Conservation (phyloP, 768 basidiomycete species). For the Saitozyma podzolica region DNA sequence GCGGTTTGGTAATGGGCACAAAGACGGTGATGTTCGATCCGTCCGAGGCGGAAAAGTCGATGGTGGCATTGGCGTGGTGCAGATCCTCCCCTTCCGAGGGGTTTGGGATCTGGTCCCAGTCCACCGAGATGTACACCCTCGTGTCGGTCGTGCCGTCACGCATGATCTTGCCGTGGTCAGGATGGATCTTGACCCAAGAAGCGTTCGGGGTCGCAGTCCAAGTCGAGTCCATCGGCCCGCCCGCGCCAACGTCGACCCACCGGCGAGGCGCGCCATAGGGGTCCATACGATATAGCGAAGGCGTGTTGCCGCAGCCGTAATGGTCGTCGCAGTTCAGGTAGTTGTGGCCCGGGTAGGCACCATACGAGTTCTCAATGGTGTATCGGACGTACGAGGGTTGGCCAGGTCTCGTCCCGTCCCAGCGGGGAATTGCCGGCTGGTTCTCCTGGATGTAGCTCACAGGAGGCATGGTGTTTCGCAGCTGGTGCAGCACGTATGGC, state of each 20-base stretch:
- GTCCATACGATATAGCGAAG: conserved; percentile 59
- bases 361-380: conserved; percentile 62
- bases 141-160: conserved; percentile 55
- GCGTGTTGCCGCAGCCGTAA: conserved; percentile 34
- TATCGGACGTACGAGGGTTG: conserved; percentile 63
- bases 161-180: conserved; percentile 59
- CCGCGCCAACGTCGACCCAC: conserved; percentile 66
- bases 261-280: conserved; percentile 61
- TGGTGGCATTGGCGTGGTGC: conserved; percentile 10
- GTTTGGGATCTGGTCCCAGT: conserved; percentile 59
- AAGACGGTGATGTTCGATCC: conserved; percentile 34
- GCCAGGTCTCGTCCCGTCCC: conserved; percentile 57
- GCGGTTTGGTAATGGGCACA: conserved; percentile 25
- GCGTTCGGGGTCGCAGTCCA: conserved; percentile 60
- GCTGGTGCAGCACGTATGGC: conserved; percentile 66
- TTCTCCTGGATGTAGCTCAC: conserved; percentile 53
- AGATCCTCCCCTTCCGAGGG: conserved; percentile 12
- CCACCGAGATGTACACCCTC: conserved; percentile 62
- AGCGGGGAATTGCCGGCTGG: conserved; percentile 58
- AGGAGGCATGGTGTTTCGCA: conserved; percentile 59
- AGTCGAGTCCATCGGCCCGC: conserved; percentile 63
- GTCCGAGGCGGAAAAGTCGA: conserved; percentile 23
- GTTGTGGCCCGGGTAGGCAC: conserved; percentile 72
- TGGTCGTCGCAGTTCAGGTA: conserved; percentile 59
- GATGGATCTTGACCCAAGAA: conserved; percentile 61